These are phyloP conservation scores for Fusarium torulosum DNA, from an alignment of 2,329 filamentous ascomycete genomes.

Conservation along the genomic window DNA sequence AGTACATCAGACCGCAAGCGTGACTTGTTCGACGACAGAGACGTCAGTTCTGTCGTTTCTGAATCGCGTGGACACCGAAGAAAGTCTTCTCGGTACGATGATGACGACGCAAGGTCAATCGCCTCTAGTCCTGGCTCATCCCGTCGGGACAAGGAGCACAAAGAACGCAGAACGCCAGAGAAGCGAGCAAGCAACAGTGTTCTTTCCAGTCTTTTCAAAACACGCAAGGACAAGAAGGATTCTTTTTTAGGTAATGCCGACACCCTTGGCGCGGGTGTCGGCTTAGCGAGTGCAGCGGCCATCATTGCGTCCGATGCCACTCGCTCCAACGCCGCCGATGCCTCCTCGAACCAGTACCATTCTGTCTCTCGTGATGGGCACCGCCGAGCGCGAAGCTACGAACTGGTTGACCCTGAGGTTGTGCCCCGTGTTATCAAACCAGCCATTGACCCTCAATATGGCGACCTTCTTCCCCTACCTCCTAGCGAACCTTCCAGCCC, in stretches of 20 bases:
- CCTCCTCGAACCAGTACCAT: slow-evolving; percentile 56
- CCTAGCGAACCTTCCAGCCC: slow-evolving; percentile 69
- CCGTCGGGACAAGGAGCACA: slow-evolving; percentile 51
- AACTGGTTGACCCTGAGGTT: slow-evolving; percentile 69
- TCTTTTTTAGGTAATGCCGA: slow-evolving; percentile 81
- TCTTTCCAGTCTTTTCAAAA: slow-evolving; percentile 64
- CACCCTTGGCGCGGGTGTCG: slow-evolving; percentile 78
- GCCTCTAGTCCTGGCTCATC: slow-evolving; percentile 53
- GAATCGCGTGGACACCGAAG: slow-evolving; percentile 53
- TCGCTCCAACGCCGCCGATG: slow-evolving; percentile 62
- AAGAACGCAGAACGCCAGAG: slow-evolving; percentile 50
- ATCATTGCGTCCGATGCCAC: slow-evolving; percentile 56
- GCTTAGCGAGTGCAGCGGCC: slow-evolving; percentile 66
- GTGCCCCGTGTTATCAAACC: slow-evolving; percentile 69
- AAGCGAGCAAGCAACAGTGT: slow-evolving; percentile 59
- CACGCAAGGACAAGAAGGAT: slow-evolving; percentile 59
- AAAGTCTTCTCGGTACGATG: slow-evolving; percentile 56
- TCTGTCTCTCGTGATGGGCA: slow-evolving; percentile 43
- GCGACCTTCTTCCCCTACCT: slow-evolving; percentile 73
- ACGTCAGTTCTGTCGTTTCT: slow-evolving; percentile 64
- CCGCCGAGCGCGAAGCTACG: slow-evolving; percentile 46
- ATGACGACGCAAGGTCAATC: slow-evolving; percentile 63
- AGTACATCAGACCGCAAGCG: slow-evolving; percentile 57
- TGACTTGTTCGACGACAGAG: slow-evolving; percentile 60
- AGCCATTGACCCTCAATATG: slow-evolving; percentile 75